Conservation (phyloP, 768 basidiomycete genomes). For the Psilocybe cyanescens region DNA sequence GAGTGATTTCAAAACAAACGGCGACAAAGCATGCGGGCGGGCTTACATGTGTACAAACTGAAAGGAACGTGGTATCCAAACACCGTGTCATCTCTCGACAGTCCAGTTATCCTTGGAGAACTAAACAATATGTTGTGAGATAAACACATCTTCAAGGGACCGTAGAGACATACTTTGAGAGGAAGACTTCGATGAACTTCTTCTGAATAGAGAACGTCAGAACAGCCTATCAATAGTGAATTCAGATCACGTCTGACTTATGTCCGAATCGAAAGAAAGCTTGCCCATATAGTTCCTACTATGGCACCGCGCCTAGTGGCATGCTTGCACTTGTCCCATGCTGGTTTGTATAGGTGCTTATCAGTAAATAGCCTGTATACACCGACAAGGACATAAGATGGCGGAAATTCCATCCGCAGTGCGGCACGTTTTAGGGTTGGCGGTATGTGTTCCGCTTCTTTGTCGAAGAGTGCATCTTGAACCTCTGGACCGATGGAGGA, state of each 20-base stretch:
- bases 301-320: slow-evolving; percentile 70
- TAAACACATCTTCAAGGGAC: not conserved
- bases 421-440: slow-evolving; percentile 53
- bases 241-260: not conserved
- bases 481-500: slow-evolving; percentile 23
- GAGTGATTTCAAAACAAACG: not conserved
- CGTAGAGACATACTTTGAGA: slow-evolving; percentile 53
- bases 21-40: not conserved
- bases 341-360: slow-evolving; percentile 65
- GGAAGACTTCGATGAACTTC: slow-evolving; percentile 65
- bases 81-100: slow-evolving; percentile 58
- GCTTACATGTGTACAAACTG: slow-evolving; percentile 69
- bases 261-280: slow-evolving; percentile 18
- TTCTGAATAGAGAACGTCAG: slow-evolving; percentile 76
- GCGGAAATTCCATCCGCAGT: slow-evolving; percentile 72
- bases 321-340: slow-evolving; percentile 87
- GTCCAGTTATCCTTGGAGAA: slow-evolving; percentile 65
- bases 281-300: slow-evolving; percentile 74
- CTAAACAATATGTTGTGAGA: slow-evolving; percentile 31
- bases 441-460: slow-evolving; percentile 40
- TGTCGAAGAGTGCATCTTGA: slow-evolving; percentile 22
- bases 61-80: slow-evolving; percentile 72
- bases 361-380: slow-evolving; percentile 84
- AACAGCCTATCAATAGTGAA: slow-evolving; percentile 46
- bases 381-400: slow-evolving; percentile 85